Evolutionary conservation across 2,329 filamentous ascomycete species (phyloP), one percentile per base, ranked within the genome.

Genomic region (Colletotrichum orbiculare): DNA sequence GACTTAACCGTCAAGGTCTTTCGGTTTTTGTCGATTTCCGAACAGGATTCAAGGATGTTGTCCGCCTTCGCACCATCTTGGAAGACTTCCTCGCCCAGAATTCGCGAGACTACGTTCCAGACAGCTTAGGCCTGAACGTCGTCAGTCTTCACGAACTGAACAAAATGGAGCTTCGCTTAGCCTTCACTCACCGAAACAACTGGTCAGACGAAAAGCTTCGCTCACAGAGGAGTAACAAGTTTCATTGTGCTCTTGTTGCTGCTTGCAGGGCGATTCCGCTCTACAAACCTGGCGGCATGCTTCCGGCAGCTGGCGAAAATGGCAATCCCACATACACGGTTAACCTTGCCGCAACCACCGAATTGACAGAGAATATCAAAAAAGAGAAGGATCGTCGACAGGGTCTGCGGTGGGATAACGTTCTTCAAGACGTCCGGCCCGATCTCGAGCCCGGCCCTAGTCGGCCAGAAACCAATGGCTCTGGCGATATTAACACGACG

Each of bases 151-250:
- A 72, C 58, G 71, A 73, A 54, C 67, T 74, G 8, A 71, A 71
- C 62, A 73, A 72, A 60, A 70, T 75, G 52, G 72, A 75, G 62
- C 68, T 75, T 8, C 63, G 67, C 7, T 55, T 72, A 34, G 84
- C 91, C 67, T 91, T 92, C 78, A 91, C 91, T 74, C 91, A 91
- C 81, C 91, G 91, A 69, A 89, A 87, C 47, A 91, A 91, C 73
- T 91, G 89, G 89, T 89, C 91, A 69, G 91, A 91, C 71, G 89
- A 92, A 73, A 81, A 89, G 60, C 83, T 92, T 33, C 88, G 89
- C 77, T 81, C 91, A 2, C 87, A 89, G 67, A 85, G 89, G 37
- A 85, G 89, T 68, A 92, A 91, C 79, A 91, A 91, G 75, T 91
- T 92, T 78, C 90, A 92, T 72, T 91, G 89, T 73, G 88, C 89